phyloP scores from a whole-genome alignment of 2,329 filamentous ascomycete genomes.

The Exophiala phaeomuriformis region DNA sequence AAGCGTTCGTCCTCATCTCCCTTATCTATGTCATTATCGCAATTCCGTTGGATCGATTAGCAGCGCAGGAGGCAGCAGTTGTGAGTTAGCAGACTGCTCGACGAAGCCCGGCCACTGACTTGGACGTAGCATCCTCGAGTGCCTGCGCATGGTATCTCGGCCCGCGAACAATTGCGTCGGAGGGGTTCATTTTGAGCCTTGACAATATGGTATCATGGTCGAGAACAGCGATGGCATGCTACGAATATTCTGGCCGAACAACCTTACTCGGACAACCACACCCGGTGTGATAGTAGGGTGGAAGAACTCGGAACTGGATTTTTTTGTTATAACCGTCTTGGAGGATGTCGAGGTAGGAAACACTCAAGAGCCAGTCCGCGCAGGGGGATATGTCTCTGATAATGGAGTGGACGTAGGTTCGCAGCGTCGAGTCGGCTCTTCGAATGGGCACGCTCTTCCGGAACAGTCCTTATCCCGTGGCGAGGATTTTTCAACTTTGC shows the following conservation, averaged over 20 bases:
- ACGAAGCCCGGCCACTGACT: conserved; percentile 1
- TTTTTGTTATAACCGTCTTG: conserved; percentile 82
- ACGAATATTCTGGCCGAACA: conserved; percentile 97
- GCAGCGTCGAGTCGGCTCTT: conserved; percentile 80
- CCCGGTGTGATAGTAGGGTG: conserved; percentile 89
- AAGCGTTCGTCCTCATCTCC: conserved; percentile 76
- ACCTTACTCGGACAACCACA: conserved; percentile 62
- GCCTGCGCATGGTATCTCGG: conserved; percentile 73
- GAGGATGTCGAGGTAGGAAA: conserved; percentile 77
- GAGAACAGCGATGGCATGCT: conserved; percentile 69
- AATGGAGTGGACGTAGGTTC: conserved; percentile 56
- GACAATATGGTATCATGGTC: conserved; percentile 56
- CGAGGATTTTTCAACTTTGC: conserved; percentile 75
- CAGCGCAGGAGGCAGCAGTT: conserved; percentile 68
- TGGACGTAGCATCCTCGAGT: conserved; percentile 69
- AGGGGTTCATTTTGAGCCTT: conserved; percentile 77
- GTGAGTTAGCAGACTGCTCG: conserved; percentile 46
- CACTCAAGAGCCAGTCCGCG: background rate
- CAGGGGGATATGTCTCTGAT: too few species aligned
- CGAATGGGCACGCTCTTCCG: conserved; percentile 76
- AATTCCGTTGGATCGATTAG: conserved; percentile 75
- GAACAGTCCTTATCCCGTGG: conserved; percentile 70
- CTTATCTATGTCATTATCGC: conserved; percentile 77
- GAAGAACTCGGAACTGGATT: conserved; percentile 83
- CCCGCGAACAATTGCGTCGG: conserved; percentile 86